phyloP scores from a whole-genome alignment of 176 grass and related monocot species.

The Avena eriantha region DNA sequence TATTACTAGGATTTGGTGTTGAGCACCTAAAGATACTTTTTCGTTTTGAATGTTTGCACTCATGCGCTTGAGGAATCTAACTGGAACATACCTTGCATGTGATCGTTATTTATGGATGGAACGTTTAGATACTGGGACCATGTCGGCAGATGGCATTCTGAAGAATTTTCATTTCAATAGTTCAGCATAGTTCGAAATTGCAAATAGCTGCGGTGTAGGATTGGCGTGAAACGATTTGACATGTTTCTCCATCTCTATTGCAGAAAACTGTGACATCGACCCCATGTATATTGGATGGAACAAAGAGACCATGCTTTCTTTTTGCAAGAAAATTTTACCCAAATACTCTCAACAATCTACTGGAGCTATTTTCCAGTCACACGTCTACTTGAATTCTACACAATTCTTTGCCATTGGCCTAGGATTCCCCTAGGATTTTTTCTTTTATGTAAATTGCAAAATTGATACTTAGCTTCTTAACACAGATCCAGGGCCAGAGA shows the following conservation, averaged over 20 bases:
- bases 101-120: not conserved
- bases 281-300: constrained; percentile 84
- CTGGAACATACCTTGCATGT: constrained; percentile 6
- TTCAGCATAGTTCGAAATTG: constrained; percentile 29
- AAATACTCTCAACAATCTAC: constrained; percentile 79
- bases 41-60: constrained; percentile 17
- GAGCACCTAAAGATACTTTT: constrained; percentile 4
- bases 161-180: constrained; percentile 20
- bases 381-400: constrained; percentile 60
- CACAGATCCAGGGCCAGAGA: constrained; percentile 59
- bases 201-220: constrained; percentile 8
- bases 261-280: constrained; percentile 72
- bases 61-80: not conserved
- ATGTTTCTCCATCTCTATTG: constrained; percentile 37
- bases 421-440: constrained; percentile 41
- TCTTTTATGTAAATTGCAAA: constrained; percentile 73
- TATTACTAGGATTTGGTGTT: constrained; percentile 25
- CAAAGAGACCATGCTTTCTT: constrained; percentile 93
- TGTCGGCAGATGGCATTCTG: constrained; percentile 12
- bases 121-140: not conserved
- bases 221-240: constrained; percentile 24
- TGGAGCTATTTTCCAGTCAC: constrained; percentile 83
- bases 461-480: constrained; percentile 53
- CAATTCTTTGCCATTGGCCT: constrained; percentile 53
- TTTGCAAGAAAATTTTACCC: constrained; percentile 97